Conservation (phyloP, 805 yeast genomes). For the Yarrowia sp. region DNA sequence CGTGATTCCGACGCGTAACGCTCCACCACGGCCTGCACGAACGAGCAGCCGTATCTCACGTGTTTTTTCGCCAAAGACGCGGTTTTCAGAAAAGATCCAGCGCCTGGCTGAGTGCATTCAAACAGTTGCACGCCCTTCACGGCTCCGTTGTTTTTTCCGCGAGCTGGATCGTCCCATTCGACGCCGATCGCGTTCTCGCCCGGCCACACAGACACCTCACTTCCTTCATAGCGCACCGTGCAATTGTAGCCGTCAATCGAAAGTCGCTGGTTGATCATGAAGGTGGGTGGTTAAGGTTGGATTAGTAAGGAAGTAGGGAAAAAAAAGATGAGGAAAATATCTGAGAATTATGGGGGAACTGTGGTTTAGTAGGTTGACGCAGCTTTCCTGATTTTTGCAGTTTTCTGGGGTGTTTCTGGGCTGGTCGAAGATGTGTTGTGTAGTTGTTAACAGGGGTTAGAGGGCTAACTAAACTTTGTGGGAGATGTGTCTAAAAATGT, state of each 20-base stretch:
- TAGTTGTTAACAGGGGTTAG: no score
- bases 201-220: conserved; percentile 58
- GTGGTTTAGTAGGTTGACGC: no score
- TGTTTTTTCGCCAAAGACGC: conserved; percentile 51
- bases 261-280: conserved; percentile 14
- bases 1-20: conserved; percentile 43
- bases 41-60: conserved; percentile 56
- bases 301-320: no score
- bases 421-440: no score
- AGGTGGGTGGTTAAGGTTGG: no score
- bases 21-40: conserved; percentile 58
- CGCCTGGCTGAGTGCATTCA: conserved; percentile 48
- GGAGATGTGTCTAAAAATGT: no score
- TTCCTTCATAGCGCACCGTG: neutral
- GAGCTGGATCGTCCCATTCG: conserved; percentile 77
- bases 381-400: no score
- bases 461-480: no score
- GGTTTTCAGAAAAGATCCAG: conserved; percentile 71
- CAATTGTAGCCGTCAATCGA: conserved; percentile 20
- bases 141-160: conserved; percentile 79
- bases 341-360: no score
- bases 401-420: no score
- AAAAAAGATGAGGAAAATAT: no score
- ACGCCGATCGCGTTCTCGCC: conserved; percentile 67
- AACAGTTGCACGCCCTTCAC: conserved; percentile 66